Conservation (phyloP, 768 basidiomycete genomes). For the Chalciporus pseudorubinellus region DNA sequence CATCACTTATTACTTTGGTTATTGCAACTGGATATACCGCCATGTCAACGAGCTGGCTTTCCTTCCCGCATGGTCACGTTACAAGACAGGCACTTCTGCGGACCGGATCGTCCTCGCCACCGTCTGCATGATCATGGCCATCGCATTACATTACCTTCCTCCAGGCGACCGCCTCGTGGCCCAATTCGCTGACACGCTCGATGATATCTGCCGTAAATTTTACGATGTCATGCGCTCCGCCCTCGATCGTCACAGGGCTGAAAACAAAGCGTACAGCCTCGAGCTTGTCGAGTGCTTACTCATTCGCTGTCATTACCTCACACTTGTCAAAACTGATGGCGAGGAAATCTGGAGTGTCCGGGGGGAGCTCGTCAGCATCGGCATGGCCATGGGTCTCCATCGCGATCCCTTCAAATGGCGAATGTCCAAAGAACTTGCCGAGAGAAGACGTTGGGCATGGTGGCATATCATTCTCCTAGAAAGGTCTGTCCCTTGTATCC, state of each 20-base stretch:
- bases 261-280: conserved; percentile 59
- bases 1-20: conserved; percentile 76
- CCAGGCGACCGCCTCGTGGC: conserved; percentile 60
- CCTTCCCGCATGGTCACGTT: conserved; percentile 64
- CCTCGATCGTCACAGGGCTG: conserved; percentile 58
- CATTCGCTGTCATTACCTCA: conserved; percentile 68
- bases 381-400: conserved; percentile 80
- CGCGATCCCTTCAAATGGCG: conserved; percentile 81
- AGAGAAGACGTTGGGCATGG: conserved; percentile 85
- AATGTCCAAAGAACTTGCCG: conserved; percentile 66
- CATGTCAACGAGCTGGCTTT: conserved; percentile 69
- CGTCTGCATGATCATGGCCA: conserved; percentile 71
- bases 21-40: conserved; percentile 86
- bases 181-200: conserved; percentile 47
- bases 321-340: conserved; percentile 67
- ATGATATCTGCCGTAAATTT: conserved; percentile 62
- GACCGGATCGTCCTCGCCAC: conserved; percentile 72
- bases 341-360: conserved; percentile 80
- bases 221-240: conserved; percentile 68
- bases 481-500: conserved; percentile 45
- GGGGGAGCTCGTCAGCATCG: conserved; percentile 72
- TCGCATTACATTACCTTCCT: conserved; percentile 72
- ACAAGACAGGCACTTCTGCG: conserved; percentile 61
- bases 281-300: conserved; percentile 77
- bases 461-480: conserved; percentile 85